Evolutionary conservation across 2,329 filamentous ascomycete species (phyloP).

Genomic region (Proliferodiscus dingleyae): DNA sequence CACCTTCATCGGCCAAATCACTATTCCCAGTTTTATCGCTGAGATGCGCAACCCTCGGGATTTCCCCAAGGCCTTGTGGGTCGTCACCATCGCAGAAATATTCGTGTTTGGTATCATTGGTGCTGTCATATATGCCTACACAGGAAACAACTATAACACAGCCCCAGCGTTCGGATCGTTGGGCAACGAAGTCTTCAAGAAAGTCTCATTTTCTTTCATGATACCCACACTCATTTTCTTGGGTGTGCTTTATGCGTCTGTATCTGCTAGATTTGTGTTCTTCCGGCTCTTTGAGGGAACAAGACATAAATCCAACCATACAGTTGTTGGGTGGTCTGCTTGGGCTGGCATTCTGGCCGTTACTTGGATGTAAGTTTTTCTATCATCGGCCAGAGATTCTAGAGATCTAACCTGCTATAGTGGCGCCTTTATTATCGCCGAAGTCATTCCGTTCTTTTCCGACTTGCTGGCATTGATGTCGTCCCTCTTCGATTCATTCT

Average conservation of each 20-base stretch:
- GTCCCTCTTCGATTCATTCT: conserved; percentile 89
- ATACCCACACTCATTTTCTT: conserved; percentile 91
- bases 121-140: conserved; percentile 77
- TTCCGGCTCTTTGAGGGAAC: conserved; percentile 81
- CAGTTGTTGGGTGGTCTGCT: conserved; percentile 70
- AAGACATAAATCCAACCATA: conserved; percentile 75
- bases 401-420: background rate
- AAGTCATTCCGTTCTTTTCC: conserved; percentile 90
- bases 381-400: background rate
- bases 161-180: conserved; percentile 83
- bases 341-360: conserved; percentile 71
- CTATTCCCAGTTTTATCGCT: conserved; percentile 88
- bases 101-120: conserved; percentile 83
- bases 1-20: conserved; percentile 94
- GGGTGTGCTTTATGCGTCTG: conserved; percentile 84
- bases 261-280: conserved; percentile 86
- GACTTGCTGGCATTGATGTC: conserved; percentile 68
- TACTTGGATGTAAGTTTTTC: conserved; percentile 72
- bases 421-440: conserved; percentile 76
- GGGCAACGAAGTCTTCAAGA: conserved; percentile 69
- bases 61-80: conserved; percentile 90
- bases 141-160: conserved; percentile 84
- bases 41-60: conserved; percentile 81
- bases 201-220: conserved; percentile 91
- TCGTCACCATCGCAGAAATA: conserved; percentile 82